Evolutionary conservation across 805 yeast species (phyloP), one percentile per base, ranked within the genome.

Genomic region (Suhomyces sp.): DNA sequence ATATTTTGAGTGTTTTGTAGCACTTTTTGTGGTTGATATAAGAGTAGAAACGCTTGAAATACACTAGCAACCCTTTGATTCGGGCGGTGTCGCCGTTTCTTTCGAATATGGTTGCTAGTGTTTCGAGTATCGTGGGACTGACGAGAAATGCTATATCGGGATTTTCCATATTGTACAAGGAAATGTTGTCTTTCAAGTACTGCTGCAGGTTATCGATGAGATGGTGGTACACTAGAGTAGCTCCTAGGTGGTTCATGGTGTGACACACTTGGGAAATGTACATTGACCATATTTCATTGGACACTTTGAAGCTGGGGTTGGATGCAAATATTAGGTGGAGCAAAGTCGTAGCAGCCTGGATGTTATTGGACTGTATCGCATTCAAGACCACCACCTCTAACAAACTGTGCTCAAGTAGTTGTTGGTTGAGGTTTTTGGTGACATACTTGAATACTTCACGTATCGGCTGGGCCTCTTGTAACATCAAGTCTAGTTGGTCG

Each of bases 21-120:
- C 63, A 62, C 5, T 45, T 51, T 40, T 62, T 53, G 56, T 74
- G 72, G 27, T 70, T 65, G 17, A 61, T 54, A 46, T 66, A 65
- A 1, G 77, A 73, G 58, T 71, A 75, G 53, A 66, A 74, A 35
- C 76, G 58, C 56, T 68, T 69, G 60, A 74, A 74, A 54, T 75
- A 75, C 13, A 54, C 58, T 1, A 65, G 46, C 17, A 74, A 47
- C 0, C 77, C 77, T 13, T 65, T 54, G 3, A 73, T 59, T 36
- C 69, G 60, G 7, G 54, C 52, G 1, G 61, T 56, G 49, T 69
- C 70, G 9, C 61, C 60, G 33, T 66, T 57, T 8, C 61, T 64
- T 13, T 60, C 59, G 50, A 71, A 74, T 6, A 73, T 66, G 6
- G 60, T 36, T 1, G 71, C 67, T 9, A 75, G 54, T 7, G 54